Evolutionary conservation across 2,329 filamentous ascomycete genomes (phyloP).

Genomic region (Aspergillus pseudoglaucus): DNA sequence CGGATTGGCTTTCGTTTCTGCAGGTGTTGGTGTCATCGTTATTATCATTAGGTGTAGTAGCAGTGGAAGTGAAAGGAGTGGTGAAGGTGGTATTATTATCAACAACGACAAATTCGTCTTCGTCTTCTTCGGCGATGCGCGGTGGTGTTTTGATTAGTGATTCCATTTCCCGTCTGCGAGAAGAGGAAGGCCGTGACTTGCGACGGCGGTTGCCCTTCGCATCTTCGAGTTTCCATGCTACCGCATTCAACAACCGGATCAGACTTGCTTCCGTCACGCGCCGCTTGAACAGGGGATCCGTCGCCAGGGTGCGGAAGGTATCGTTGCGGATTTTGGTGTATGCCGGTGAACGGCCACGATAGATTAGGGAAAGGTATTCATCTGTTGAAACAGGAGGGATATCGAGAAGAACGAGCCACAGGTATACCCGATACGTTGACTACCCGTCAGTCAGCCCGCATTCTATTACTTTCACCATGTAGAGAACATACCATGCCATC

Average conservation of each 20-base stretch:
- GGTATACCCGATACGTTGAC: constrained; percentile 90
- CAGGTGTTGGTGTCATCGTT: neutral
- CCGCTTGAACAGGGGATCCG: constrained; percentile 92
- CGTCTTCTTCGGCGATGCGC: constrained; percentile 32
- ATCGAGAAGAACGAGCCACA: constrained; percentile 91
- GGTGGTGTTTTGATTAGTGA: constrained; percentile 32
- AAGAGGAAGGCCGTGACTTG: constrained; percentile 35
- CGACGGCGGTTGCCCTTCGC: constrained; percentile 41
- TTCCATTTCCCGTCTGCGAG: constrained; percentile 43
- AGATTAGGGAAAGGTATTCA: constrained; percentile 80
- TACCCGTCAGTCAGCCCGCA: constrained; percentile 31
- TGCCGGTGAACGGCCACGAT: constrained; percentile 86
- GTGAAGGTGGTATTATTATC: neutral
- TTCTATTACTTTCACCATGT: neutral
- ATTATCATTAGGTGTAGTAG: neutral
- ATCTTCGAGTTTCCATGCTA: constrained; percentile 90
- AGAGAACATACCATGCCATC: constrained; percentile 45
- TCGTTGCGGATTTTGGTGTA: constrained; percentile 98
- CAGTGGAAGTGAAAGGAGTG: neutral
- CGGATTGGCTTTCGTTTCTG: constrained; percentile 56
- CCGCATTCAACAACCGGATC: constrained; percentile 87
- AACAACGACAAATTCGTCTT: constrained; percentile 45
- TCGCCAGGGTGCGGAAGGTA: constrained; percentile 92
- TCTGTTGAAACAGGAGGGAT: constrained; percentile 79
- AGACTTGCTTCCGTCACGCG: constrained; percentile 92